Evolutionary conservation across 257 asterid species (phyloP).

Genomic region (Scutellaria baicalensis): DNA sequence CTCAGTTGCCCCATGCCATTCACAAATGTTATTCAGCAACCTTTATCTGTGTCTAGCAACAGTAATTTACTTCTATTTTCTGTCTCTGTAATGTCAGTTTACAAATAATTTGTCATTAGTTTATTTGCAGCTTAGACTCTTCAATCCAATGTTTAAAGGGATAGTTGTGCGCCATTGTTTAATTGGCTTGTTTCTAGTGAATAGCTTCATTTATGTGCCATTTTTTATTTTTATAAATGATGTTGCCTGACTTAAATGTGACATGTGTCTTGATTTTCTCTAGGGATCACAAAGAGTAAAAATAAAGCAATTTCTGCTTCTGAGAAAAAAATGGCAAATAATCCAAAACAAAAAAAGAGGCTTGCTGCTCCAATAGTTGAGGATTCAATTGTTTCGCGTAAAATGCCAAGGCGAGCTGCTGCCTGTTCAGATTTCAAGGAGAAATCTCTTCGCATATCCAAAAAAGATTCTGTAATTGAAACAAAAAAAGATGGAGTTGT

Average conservation of each 20-base stretch:
- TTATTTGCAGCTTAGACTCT: not conserved
- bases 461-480: conserved; percentile 51
- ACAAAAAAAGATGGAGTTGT: conserved; percentile 38
- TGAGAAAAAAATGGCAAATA: conserved; percentile 30
- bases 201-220: not conserved
- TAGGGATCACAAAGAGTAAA: conserved; percentile 31
- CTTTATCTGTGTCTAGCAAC: not conserved
- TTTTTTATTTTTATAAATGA: not conserved
- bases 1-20: not conserved
- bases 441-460: conserved; percentile 38
- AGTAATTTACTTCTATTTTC: not conserved
- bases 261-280: conserved; percentile 1
- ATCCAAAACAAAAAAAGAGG: conserved; percentile 43
- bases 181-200: not conserved
- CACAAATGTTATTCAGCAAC: not conserved
- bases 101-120: not conserved
- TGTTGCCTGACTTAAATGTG: not conserved
- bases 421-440: conserved; percentile 78
- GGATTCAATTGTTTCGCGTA: conserved; percentile 37
- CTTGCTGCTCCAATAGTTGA: conserved; percentile 24
- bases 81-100: not conserved
- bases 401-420: conserved; percentile 85
- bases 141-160: not conserved
- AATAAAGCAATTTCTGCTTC: conserved; percentile 21
- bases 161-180: not conserved